Conservation (phyloP, 2,329 filamentous ascomycete species). For the Thielaviopsis populi region DNA sequence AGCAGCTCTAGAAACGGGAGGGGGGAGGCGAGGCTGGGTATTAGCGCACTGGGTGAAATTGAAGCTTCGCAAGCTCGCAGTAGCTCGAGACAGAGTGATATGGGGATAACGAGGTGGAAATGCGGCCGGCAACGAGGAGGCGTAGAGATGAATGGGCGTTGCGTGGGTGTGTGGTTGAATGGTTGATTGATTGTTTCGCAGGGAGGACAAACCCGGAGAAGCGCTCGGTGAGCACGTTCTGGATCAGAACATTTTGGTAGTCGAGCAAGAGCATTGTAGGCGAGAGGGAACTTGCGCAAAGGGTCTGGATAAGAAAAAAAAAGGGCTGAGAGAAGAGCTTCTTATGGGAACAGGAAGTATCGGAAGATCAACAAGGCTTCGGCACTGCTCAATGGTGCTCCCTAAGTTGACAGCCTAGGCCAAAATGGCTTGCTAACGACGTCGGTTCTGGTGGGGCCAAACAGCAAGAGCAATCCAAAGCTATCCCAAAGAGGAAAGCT, state of each 20-base stretch:
- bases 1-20: conserved; percentile 39
- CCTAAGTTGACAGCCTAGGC: conserved; percentile 9
- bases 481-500: conserved; percentile 7
- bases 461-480: conserved; percentile 6
- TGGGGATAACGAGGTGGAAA: not conserved
- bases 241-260: conserved; percentile 96
- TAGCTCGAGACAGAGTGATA: no score
- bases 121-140: not conserved
- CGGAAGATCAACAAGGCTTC: conserved; percentile 10
- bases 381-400: not conserved
- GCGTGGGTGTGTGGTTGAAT: not conserved
- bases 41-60: not conserved
- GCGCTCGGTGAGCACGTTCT: conserved; percentile 86
- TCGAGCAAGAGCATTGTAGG: conserved; percentile 77
- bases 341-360: not conserved
- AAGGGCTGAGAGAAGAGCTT: not conserved
- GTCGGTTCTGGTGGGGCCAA: conserved; percentile 13
- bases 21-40: not conserved
- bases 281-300: not conserved
- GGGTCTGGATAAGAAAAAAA: not conserved
- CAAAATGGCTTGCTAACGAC: conserved; percentile 13
- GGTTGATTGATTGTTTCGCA: conserved; percentile 22
- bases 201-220: conserved; percentile 54
- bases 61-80: not conserved
- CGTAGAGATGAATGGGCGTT: not conserved